Evolutionary conservation across 1,284 basidiomycete genomes (phyloP), one percentile per base, ranked within the genome.

Genomic region (Malassezia pachydermatis): DNA sequence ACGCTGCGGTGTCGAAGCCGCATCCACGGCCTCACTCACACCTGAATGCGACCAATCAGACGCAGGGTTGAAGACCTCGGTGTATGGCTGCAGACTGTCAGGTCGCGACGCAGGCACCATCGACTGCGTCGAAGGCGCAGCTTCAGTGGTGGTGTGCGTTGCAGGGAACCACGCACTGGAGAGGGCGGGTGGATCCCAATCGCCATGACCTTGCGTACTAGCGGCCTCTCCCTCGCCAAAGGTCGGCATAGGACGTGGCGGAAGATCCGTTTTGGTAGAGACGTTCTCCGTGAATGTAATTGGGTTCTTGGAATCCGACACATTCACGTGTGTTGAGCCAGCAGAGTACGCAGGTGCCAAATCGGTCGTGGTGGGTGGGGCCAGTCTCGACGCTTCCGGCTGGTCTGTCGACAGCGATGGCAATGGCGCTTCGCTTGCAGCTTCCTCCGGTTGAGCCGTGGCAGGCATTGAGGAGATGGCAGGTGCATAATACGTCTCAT

Each of bases 101-200:
- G 22, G 36, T 24, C 22, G 22, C 22, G 36, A 38, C 36, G 22
- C 36, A 16, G 7, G 5, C 9, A 6, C 27, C 14, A 17, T 28
- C 24, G 25, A 25, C 10, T 28, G 16, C 8, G 9, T 10, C 4
- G 25, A 19, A 9, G 22, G 9, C 39, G 27, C 39, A 30, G 25
- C 16, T 3, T 10, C 11, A 5, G 29, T 3, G 11, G 29, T 11
- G 2, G 29, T n/a, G 11, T 30, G 29, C 29, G 11, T 30, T 30
- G 29, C 29, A 30, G 50, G 50, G 39, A 52, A 52, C 50, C 50
- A 52, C 9, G 50, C 50, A 30, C 39, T 52, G 14, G 42, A 45
- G 6, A 52, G 30, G 9, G 50, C 50, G 2, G 50, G 50, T 16
- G 50, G 50, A 24, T 52, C 50, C 44, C 45, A 52, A 8, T 52